Base-by-base conservation (phyloP, 1,139 yeast genomes). In the Arxiozyma telluris region DNA sequence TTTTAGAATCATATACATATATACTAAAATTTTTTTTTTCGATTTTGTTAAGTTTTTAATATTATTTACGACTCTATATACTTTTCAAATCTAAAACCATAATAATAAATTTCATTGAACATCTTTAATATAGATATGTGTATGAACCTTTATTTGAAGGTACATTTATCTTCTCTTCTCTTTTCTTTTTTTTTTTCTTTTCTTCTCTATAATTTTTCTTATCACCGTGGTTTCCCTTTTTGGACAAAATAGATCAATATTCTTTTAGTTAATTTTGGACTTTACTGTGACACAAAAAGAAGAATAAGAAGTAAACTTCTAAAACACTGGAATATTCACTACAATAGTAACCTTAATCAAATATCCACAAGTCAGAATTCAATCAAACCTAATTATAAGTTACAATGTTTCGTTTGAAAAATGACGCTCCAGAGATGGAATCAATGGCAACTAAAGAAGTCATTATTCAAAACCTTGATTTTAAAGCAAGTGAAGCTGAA, bases 381-480 rank as follows among this genome's bases (percentile, higher is more conserved):
- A 34, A 15, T 3, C 9, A 6, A 12, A 34, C 3, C 17, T 11
- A 34, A 34, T 34, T 34, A 34, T 15, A 44, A 20, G 17, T n/a
- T 38, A 38, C 18, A 44, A 55, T 53, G 53, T 39, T 47, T 22
- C 30, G 54, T 27, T 54, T 54, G 22, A 49, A 54, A 51, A 51
- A 50, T 49, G 39, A 51, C 25, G 41, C 43, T 17, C 47, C 15
- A 38, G 56, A 50, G 41, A 27, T n/a, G 54, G 56, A 23, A 57
- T 21, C 23, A 9, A 18, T 21, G 12, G 34, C 30, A 43, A 27
- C 64, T 49, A 63, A 64, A 27, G 69, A 76, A 56, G 69, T 76
- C 23, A 78, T 77, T 61, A 72, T 82, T 55, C 78, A 80, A 54
- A 81, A 81, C 62, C 75, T 82, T 56, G 76, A 77, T 62, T 80